Conservation (phyloP, 352 stramenopile genomes). For the Phytophthora uliginosa region DNA sequence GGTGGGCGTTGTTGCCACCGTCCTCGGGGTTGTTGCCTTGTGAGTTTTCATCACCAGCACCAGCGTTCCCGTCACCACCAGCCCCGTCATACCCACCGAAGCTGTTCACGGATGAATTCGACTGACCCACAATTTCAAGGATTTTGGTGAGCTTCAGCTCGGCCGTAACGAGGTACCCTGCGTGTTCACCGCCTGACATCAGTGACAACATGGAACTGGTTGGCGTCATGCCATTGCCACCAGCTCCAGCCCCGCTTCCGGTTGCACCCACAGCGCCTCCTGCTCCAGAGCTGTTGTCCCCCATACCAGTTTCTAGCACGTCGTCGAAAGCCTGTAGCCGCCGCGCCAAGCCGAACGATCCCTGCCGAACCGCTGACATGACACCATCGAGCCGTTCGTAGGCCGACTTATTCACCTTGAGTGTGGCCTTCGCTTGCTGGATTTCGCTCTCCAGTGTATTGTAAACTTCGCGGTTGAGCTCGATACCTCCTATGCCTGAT, state of each 20-base stretch:
- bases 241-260: slow-evolving; percentile 10
- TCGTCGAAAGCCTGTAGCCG: slow-evolving; percentile 80
- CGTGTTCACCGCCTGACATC: slow-evolving; percentile 55
- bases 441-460: slow-evolving; percentile 84
- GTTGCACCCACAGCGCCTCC: background rate
- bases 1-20: slow-evolving; percentile 36
- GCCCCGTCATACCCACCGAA: slow-evolving; percentile 58
- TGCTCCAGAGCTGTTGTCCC: slow-evolving; percentile 19
- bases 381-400: slow-evolving; percentile 82
- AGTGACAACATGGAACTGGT: slow-evolving; percentile 42
- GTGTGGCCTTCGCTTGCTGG: slow-evolving; percentile 69
- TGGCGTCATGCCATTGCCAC: slow-evolving; percentile 17
- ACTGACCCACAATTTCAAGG: slow-evolving; percentile 80
- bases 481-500: slow-evolving; percentile 77
- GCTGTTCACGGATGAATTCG: slow-evolving; percentile 63
- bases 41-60: slow-evolving; percentile 33
- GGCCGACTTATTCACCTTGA: slow-evolving; percentile 85
- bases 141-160: slow-evolving; percentile 88
- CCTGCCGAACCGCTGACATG: slow-evolving; percentile 77
- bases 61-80: slow-evolving; percentile 38
- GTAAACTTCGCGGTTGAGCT: slow-evolving; percentile 86
- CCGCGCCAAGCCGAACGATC: slow-evolving; percentile 76
- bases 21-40: slow-evolving; percentile 29
- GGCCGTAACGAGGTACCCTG: slow-evolving; percentile 62
- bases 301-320: slow-evolving; percentile 50